These are phyloP conservation scores for Takashimella koratensis DNA, from an alignment of 1,284 basidiomycete species.

Conservation along the genomic window DNA sequence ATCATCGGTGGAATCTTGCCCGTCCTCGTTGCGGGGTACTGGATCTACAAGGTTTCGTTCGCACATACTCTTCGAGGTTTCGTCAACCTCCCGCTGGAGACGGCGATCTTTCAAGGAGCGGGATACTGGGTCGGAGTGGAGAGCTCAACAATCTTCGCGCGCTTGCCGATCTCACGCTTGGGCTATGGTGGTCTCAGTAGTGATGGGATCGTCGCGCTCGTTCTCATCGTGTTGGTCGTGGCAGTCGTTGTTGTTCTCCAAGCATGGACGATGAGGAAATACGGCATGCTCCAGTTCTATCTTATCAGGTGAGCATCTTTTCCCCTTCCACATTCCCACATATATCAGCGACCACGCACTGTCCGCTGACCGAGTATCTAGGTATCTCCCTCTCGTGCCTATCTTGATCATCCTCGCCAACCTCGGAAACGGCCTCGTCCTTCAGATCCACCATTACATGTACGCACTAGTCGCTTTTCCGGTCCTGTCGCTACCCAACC, in stretches of 20 bases:
- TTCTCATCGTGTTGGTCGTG: constrained; percentile 27
- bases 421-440: constrained; percentile 29
- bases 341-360: neutral
- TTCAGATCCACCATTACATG: constrained; percentile 44
- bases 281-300: constrained; percentile 38
- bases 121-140: constrained; percentile 46
- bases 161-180: constrained; percentile 36
- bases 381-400: constrained; percentile 39
- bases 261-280: constrained; percentile 28
- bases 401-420: constrained; percentile 34
- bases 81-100: constrained; percentile 29
- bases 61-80: constrained; percentile 31
- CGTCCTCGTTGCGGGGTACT: constrained; percentile 33
- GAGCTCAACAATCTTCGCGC: constrained; percentile 36
- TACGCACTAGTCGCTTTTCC: constrained; percentile 34
- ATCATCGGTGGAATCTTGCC: constrained; percentile 28
- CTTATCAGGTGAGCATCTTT: constrained; percentile 23
- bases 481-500: constrained; percentile 37
- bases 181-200: constrained; percentile 34
- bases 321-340: neutral
- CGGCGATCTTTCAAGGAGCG: constrained; percentile 40
- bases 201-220: constrained; percentile 27
- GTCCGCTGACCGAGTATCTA: constrained; percentile 5
- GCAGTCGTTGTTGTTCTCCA: constrained; percentile 32
- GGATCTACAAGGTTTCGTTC: constrained; percentile 36